Base-by-base conservation (phyloP, 495 filamentous ascomycete genomes). In the Penicillium coffeae region DNA sequence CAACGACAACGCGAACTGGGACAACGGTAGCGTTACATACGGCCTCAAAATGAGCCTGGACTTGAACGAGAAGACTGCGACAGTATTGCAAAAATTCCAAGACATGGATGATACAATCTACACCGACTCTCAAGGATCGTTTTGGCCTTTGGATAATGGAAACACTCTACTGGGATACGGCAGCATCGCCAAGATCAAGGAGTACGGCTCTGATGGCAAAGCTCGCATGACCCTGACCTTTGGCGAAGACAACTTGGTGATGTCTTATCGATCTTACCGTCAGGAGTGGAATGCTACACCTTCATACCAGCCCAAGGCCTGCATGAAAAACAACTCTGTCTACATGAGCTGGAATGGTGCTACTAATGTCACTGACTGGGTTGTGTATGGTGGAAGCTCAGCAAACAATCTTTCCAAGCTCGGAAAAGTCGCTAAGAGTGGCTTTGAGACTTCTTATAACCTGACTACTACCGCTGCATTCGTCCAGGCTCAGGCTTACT, bases 131-230 rank as follows among this genome's bases (percentile, higher is more conserved):
- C 70, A 74, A 51, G 76, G 77, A 10, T 65, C 61, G 13, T 63
- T 62, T 12, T 63, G 73, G 42, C 36, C 64, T 8, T 58, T 77
- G 0, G 16, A 13, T 10, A 66, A 63, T 43, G 69, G 62, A 5
- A 69, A 75, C 47, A 59, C 59, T 15, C 40, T 79, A 6, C 44
- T 74, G 30, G 69, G 59, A 37, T 78, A 69, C 58, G 74, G 76
- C 0, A 57, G 62, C 16, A 58, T 62, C 8, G 60, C 71, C 27
- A 57, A 70, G 0, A 32, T 79, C n/a, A 73, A 72, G 7, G 77
- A 81, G 52, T 72, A 65, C 51, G 53, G 48, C 13, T 15, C 33
- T 10, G 14, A 47, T 16, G 48, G 51, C n/a, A 21, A 54, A 13
- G 18, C 49, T 1, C 47, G 58, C 13, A 21, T 56, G 35, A 21